Evolutionary conservation across 108 stramenopile genomes (phyloP).

Genomic region (Cyclotella cryptica): DNA sequence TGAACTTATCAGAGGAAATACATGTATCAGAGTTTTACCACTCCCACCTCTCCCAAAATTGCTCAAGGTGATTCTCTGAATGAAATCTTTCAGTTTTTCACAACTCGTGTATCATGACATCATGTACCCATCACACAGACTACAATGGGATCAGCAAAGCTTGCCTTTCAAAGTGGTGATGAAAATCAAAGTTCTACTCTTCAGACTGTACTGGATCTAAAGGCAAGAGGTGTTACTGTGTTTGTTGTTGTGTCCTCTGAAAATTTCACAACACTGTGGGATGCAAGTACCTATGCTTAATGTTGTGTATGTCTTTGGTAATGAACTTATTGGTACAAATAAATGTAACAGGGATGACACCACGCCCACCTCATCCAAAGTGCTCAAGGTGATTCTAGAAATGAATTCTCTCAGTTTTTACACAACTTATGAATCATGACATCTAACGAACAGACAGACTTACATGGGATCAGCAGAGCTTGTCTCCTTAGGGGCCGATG

Average conservation of each 20-base stretch:
- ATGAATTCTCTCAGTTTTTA: background rate
- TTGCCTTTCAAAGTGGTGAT: slow-evolving; percentile 34
- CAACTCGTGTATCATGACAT: background rate
- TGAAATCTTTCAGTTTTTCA: background rate
- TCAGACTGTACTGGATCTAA: slow-evolving; percentile 54
- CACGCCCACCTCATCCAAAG: slow-evolving; percentile 63
- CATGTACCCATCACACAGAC: slow-evolving; percentile 33
- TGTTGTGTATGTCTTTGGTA: slow-evolving; percentile 56
- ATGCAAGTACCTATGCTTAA: slow-evolving; percentile 38
- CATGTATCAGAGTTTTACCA: slow-evolving; percentile 38
- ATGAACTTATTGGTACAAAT: no score
- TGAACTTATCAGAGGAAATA: no score
- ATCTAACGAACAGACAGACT: slow-evolving; percentile 33
- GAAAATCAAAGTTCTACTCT: slow-evolving; percentile 38
- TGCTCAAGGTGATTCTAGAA: slow-evolving; percentile 6
- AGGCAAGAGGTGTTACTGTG: slow-evolving; percentile 47
- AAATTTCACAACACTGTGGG: slow-evolving; percentile 54
- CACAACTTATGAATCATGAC: background rate
- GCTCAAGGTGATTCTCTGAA: background rate
- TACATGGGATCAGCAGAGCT: slow-evolving; percentile 62
- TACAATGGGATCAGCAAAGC: slow-evolving; percentile 61
- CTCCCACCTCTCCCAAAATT: slow-evolving; percentile 63
- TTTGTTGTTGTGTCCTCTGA: slow-evolving; percentile 60
- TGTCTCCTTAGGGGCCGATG: slow-evolving; percentile 34
- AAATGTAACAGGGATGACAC: slow-evolving; percentile 42